Evolutionary conservation across 441 rosid species (phyloP).

Genomic region (Geranium incanum): DNA sequence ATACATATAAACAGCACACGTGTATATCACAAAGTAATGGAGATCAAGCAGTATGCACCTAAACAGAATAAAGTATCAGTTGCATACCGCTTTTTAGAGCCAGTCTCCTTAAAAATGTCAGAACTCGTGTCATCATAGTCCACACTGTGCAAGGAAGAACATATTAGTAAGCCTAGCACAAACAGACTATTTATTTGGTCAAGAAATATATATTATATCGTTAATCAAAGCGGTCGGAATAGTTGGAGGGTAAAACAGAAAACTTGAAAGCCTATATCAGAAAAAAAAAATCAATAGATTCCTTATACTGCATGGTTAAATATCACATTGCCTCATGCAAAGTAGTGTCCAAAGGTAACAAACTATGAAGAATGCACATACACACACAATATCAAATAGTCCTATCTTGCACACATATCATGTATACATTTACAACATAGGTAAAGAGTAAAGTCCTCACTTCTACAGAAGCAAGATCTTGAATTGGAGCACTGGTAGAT

Average conservation of each 20-base stretch:
- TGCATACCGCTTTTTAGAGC: slow-evolving; percentile 69
- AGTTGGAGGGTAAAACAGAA: neutral
- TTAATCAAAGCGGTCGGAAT: neutral
- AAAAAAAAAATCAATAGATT: neutral
- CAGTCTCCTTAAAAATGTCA: slow-evolving; percentile 56
- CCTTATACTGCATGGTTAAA: neutral
- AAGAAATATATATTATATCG: neutral
- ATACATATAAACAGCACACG: neutral
- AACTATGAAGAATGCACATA: neutral
- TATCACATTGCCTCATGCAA: neutral
- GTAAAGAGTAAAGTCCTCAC: neutral
- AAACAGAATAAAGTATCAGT: neutral
- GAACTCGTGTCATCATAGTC: slow-evolving; percentile 71
- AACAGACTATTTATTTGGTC: neutral
- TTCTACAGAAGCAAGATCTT: neutral
- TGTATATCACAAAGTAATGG: neutral
- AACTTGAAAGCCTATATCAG: neutral
- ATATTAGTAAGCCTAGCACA: neutral
- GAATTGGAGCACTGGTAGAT: too few relatives aligned
- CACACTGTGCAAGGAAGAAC: slow-evolving; percentile 26
- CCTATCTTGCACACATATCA: neutral
- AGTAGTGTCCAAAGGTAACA: neutral
- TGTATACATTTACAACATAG: neutral
- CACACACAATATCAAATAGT: neutral
- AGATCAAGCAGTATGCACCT: neutral